These are phyloP conservation scores for Pulveroboletus frians DNA, from an alignment of 768 basidiomycete species.

Conservation along the genomic window DNA sequence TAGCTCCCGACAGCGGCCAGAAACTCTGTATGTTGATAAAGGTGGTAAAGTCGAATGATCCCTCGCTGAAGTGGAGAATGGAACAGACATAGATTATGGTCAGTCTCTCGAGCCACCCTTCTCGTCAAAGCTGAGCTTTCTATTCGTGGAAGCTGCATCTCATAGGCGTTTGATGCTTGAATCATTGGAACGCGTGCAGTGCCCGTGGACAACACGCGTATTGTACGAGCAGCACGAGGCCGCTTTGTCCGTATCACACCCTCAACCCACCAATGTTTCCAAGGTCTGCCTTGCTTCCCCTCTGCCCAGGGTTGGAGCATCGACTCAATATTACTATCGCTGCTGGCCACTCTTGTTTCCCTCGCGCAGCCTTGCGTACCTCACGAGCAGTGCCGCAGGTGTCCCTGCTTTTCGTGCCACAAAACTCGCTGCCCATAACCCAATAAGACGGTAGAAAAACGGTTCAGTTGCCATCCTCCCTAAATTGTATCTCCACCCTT, in stretches of 20 bases:
- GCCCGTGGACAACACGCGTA: neutral
- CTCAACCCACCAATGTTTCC: slow-evolving; percentile 23
- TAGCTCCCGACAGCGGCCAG: neutral
- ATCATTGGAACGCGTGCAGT: neutral
- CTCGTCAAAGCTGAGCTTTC: neutral
- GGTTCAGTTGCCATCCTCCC: slow-evolving; percentile 1
- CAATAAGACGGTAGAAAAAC: slow-evolving; percentile 28
- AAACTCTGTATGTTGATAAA: neutral
- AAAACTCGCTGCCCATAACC: slow-evolving; percentile 29
- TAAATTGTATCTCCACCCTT: slow-evolving; percentile 7
- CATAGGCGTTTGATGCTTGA: neutral
- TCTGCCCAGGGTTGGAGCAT: slow-evolving; percentile 26
- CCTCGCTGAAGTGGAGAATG: neutral
- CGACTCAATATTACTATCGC: slow-evolving; percentile 4
- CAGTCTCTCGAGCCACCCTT: neutral
- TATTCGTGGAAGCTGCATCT: slow-evolving; percentile 3
- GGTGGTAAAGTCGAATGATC: neutral
- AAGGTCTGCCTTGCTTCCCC: slow-evolving; percentile 17
- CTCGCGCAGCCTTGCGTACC: slow-evolving; percentile 10
- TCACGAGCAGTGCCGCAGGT: slow-evolving; percentile 12
- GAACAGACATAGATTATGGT: slow-evolving; percentile 2
- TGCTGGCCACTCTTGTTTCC: slow-evolving; percentile 3
- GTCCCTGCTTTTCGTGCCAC: slow-evolving; percentile 9
- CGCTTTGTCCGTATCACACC: slow-evolving; percentile 16
- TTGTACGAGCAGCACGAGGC: slow-evolving; percentile 12